Base-by-base conservation (phyloP, 2,329 filamentous ascomycete species). In the Dactylonectria macrodidyma region DNA sequence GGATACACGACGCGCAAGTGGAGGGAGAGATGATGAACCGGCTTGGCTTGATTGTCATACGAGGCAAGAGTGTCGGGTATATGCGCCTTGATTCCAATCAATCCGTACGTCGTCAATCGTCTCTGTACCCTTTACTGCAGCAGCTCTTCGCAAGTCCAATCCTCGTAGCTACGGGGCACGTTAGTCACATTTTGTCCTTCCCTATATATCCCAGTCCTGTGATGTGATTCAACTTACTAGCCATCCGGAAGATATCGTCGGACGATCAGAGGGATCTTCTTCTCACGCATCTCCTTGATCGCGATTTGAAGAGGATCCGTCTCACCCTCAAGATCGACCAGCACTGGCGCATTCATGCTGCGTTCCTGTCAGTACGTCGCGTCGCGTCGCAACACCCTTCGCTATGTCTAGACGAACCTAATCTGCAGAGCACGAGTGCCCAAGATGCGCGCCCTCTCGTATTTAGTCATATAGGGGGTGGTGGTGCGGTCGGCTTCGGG, bases 391-490 rank as follows among this genome's bases (percentile, higher is more conserved):
- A 57, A 26, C 52, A n/a, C 34, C 48, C 19, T 30, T 50, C 14
- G 51, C 51, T 26, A 14, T 33, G 26, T 26, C 50, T 46, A 56
- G 57, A 62, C 90, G 59, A 82, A 97, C 94, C 94, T 98, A 79
- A 99, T 98, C 83, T 99, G 96, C 79, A 98, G 83, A 47, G 96
- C 96, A 73, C 96, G 89, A 47, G 96, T 98, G 55, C 96, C 96
- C 71, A 99, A 84, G 67, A 99, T 95, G 78, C 96, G 91, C 71
- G 96, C 96, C 76, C 92, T 90, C 87, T 99, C 96, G 84, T 99
- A 99, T 85, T 99, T 99, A 74, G 96, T 99, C 95, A 99, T 97
- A 84, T 98, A 99, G 2, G 95, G 96, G 33, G 96, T 99, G 9
- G 96, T 99, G 26, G 90, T 93, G 76, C 96, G 91, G 83, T 97